Conservation (phyloP, 2,329 filamentous ascomycete genomes). For the Stachybotrys echinatus region DNA sequence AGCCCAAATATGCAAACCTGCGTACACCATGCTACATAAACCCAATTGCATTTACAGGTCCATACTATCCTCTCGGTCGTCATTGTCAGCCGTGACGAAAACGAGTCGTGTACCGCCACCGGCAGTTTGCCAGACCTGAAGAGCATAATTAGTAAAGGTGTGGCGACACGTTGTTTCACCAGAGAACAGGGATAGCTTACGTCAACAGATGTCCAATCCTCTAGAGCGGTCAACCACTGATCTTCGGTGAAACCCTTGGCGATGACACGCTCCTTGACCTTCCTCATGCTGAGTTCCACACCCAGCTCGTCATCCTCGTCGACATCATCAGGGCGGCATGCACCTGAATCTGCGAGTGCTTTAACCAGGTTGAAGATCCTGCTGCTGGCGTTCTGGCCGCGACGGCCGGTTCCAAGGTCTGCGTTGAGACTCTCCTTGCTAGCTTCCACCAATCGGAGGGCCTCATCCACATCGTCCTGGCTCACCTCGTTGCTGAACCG, state of each 20-base stretch:
- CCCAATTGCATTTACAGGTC: conserved; percentile 21
- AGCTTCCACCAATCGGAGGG: conserved; percentile 82
- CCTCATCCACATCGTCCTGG: conserved; percentile 93
- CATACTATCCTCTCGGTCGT: conserved; percentile 41
- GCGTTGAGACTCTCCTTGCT: conserved; percentile 86
- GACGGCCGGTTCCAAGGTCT: conserved; percentile 54
- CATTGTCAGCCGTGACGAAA: conserved; percentile 59
- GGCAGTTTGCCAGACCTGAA: conserved; percentile 72
- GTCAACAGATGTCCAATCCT: conserved; percentile 83
- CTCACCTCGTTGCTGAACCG: conserved; percentile 82
- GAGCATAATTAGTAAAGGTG: conserved; percentile 29
- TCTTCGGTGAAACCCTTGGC: conserved; percentile 96
- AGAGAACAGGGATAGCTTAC: conserved; percentile 54
- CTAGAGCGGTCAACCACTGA: conserved; percentile 79
- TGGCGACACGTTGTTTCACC: neutral
- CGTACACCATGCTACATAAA: neutral
- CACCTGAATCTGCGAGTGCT: conserved; percentile 77
- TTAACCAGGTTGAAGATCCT: conserved; percentile 96
- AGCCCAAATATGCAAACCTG: conserved; percentile 4
- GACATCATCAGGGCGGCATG: conserved; percentile 68
- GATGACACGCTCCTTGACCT: conserved; percentile 85
- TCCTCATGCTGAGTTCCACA: conserved; percentile 75
- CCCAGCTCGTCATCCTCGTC: conserved; percentile 49
- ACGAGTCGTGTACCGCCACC: conserved; percentile 65
- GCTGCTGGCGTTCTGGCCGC: conserved; percentile 74